Evolutionary conservation across 1,284 basidiomycete genomes (phyloP).

Genomic region (Apiotrichum montevideense): DNA sequence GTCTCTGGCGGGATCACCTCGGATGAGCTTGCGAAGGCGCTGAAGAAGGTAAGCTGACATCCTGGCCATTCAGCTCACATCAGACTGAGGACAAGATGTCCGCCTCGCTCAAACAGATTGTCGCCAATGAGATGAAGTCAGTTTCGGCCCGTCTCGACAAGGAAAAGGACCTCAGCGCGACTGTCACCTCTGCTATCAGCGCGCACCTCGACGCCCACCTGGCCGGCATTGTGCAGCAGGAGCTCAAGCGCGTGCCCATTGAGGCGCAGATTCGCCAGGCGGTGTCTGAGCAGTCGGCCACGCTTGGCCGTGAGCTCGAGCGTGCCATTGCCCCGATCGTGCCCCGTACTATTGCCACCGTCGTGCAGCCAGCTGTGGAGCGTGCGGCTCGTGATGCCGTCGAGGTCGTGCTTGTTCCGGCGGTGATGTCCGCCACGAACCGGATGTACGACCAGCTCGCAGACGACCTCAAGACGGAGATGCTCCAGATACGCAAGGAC

Average conservation of each 20-base stretch:
- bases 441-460: constrained; percentile 28
- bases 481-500: constrained; percentile 32
- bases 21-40: constrained; percentile 11
- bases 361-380: constrained; percentile 28
- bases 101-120: constrained; percentile 17
- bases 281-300: constrained; percentile 18
- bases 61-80: not conserved
- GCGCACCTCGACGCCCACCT: constrained; percentile 24
- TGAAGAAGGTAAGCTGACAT: constrained; percentile 8
- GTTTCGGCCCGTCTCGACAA: constrained; percentile 5
- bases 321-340: constrained; percentile 20
- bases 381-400: constrained; percentile 25
- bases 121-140: constrained; percentile 7
- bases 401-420: constrained; percentile 25
- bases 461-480: constrained; percentile 33
- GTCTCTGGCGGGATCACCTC: not conserved
- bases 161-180: constrained; percentile 4
- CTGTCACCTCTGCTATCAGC: constrained; percentile 18
- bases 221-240: constrained; percentile 15
- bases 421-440: constrained; percentile 17
- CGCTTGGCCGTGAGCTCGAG: constrained; percentile 27
- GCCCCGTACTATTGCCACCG: constrained; percentile 20
- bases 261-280: constrained; percentile 22
- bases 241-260: constrained; percentile 23
- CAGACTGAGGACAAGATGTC: constrained; percentile 29